Base-by-base conservation (phyloP, 1,284 basidiomycete genomes). In the Naganishia sp. region DNA sequence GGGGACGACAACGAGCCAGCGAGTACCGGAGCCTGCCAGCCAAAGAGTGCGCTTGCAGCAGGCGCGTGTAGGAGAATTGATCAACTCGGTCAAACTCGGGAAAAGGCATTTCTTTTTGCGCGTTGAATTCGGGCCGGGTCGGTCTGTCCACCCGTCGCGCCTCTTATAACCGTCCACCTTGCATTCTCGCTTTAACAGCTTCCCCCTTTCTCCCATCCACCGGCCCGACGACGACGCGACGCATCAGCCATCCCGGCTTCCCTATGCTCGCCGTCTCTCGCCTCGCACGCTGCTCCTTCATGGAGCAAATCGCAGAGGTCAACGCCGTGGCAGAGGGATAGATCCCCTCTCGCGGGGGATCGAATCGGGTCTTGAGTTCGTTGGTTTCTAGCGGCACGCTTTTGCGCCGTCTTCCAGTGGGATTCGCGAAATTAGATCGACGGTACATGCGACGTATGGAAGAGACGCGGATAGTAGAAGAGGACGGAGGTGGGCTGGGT, bases 401-500 rank as follows among this genome's bases (percentile, higher is more conserved):
- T 31, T 17, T n/a, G 46, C 25, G 23, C 18, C 21, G 25, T 47
- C 23, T 28, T 45, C 54, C 61, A 18, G 63, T 65, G 63, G 55
- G 52, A 65, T 55, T 49, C 45, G 63, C 63, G 63, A 55, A 65
- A 65, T 65, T 65, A 65, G 63, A 65, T 65, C 63, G 35, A 58
- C 55, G 63, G 55, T 65, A 65, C 54, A 65, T 56, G 32, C 28
- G 23, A 25, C 4, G 21, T 47, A 18, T 1, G 13, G 15, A 28
- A 25, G 28, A 23, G 35, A n/a, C n/a, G n/a, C 5, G 13, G 17
- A n/a, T 10, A 17, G 3, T 23, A 23, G 39, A 18, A 2, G 11
- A 43, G 39, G n/a, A n/a, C 6, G 18, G 25, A 7, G 39, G 9
- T 15, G 39, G 28, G 21, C 1, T 39, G 3, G 43, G 35, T 6